phyloP scores from a whole-genome alignment of 805 yeast genomes.

The Ogataea nonfermentans region DNA sequence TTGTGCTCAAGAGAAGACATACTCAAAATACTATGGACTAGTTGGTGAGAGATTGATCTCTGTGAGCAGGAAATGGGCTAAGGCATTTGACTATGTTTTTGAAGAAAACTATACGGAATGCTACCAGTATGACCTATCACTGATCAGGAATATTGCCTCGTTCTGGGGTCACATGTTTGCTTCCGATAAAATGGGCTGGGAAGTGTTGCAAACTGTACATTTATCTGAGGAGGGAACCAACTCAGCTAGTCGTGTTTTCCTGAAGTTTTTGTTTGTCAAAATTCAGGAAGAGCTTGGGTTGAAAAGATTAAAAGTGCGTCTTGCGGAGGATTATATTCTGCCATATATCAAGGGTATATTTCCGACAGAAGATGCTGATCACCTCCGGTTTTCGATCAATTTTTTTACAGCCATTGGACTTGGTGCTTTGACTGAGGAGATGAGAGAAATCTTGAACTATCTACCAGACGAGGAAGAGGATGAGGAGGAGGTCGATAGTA shows the following conservation, averaged over 20 bases:
- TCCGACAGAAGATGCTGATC: slow-evolving; percentile 53
- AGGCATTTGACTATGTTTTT: slow-evolving; percentile 53
- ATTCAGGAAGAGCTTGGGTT: slow-evolving; percentile 75
- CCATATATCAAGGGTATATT: slow-evolving; percentile 57
- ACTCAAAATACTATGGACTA: slow-evolving; percentile 80
- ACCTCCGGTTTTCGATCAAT: slow-evolving; percentile 76
- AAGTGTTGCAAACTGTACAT: slow-evolving; percentile 49
- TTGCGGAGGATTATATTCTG: slow-evolving; percentile 51
- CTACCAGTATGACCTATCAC: slow-evolving; percentile 68
- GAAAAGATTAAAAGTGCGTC: slow-evolving; percentile 43
- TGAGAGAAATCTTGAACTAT: slow-evolving; percentile 50
- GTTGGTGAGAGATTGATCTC: slow-evolving; percentile 65
- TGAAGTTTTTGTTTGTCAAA: slow-evolving; percentile 79
- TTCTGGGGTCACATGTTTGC: slow-evolving; percentile 85
- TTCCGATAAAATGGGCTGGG: slow-evolving; percentile 65
- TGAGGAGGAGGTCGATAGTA: not conserved
- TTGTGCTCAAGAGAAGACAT: slow-evolving; percentile 82
- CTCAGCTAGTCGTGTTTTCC: slow-evolving; percentile 76
- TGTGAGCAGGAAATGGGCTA: slow-evolving; percentile 54
- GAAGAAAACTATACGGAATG: slow-evolving; percentile 51
- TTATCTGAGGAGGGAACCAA: slow-evolving; percentile 72
- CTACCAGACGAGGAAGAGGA: slow-evolving; percentile 25
- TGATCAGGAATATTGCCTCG: slow-evolving; percentile 74
- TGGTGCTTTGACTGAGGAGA: slow-evolving; percentile 76
- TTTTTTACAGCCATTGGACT: slow-evolving; percentile 91